Evolutionary conservation across 495 filamentous ascomycete genomes (phyloP).

Genomic region (Cudoniella acicularis): DNA sequence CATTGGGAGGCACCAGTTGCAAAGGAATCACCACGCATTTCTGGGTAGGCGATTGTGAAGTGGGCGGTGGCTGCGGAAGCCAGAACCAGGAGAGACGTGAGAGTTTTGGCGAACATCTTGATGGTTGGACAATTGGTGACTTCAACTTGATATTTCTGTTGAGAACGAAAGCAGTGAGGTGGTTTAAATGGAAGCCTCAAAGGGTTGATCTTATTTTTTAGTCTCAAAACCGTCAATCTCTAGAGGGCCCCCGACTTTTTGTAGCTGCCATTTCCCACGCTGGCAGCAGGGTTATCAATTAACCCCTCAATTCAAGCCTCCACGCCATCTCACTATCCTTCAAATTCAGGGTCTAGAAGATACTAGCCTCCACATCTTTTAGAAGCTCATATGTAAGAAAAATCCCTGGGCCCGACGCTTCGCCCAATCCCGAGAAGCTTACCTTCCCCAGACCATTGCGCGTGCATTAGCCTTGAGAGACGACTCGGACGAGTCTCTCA

Average conservation of each 20-base stretch:
- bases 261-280: neutral
- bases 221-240: neutral
- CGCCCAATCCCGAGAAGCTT: conserved; percentile 18
- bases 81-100: conserved; percentile 29
- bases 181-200: no score
- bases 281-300: neutral
- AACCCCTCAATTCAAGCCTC: neutral
- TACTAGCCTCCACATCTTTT: neutral
- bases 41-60: conserved; percentile 53
- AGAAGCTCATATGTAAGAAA: conserved; percentile 9
- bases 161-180: neutral
- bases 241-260: neutral
- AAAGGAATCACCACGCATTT: conserved; percentile 53
- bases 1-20: conserved; percentile 43
- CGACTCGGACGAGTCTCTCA: neutral
- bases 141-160: neutral
- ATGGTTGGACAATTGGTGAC: neutral
- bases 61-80: conserved; percentile 48
- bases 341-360: neutral
- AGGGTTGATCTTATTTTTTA: no score
- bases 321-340: neutral
- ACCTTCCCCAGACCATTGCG: conserved; percentile 4
- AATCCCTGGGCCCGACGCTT: conserved; percentile 1
- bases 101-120: conserved; percentile 29
- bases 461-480: neutral